Conservation (phyloP, 163 green algal species). For the Scenedesmus sp. region DNA sequence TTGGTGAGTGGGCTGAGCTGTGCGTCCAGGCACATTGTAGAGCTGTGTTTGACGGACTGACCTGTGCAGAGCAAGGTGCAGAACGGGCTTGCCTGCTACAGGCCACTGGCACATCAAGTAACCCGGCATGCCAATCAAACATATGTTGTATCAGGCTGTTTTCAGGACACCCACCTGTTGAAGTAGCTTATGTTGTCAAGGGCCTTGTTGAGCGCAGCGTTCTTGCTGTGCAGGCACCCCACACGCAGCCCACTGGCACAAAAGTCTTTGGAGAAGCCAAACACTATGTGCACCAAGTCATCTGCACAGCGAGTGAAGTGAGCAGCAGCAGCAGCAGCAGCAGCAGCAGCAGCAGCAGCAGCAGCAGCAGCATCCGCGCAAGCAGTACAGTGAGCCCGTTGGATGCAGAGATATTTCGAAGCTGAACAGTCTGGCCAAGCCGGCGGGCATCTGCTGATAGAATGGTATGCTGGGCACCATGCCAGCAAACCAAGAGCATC, state of each 20-base stretch:
- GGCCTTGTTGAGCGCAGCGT: slow-evolving; percentile 59
- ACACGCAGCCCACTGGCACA: slow-evolving; percentile 82
- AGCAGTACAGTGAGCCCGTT: too few relatives aligned
- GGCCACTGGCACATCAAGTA: background rate
- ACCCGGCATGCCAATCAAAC: background rate
- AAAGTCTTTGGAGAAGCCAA: slow-evolving; percentile 88
- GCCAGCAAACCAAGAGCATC: background rate
- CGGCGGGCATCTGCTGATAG: too few relatives aligned
- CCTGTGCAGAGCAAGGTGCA: too few relatives aligned
- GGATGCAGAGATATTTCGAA: too few relatives aligned
- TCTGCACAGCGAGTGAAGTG: background rate
- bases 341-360: background rate
- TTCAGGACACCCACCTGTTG: slow-evolving; percentile 23
- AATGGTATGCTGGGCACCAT: too few relatives aligned
- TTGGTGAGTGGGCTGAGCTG: too few relatives aligned
- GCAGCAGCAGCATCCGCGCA: too few relatives aligned
- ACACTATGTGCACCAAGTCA: slow-evolving; percentile 80
- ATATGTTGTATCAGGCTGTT: background rate
- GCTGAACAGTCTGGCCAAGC: background rate
- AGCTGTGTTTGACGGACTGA: too few relatives aligned
- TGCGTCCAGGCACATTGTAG: too few relatives aligned
- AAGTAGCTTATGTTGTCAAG: slow-evolving; percentile 42
- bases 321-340: background rate
- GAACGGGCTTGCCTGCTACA: too few relatives aligned
- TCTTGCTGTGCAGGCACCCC: slow-evolving; percentile 74